Percentiles rank a stretch among this genome's conserved stretches.
Conservation (phyloP, 2,329 filamentous ascomycete genomes). For the Mycosphaerella sp. region DNA sequence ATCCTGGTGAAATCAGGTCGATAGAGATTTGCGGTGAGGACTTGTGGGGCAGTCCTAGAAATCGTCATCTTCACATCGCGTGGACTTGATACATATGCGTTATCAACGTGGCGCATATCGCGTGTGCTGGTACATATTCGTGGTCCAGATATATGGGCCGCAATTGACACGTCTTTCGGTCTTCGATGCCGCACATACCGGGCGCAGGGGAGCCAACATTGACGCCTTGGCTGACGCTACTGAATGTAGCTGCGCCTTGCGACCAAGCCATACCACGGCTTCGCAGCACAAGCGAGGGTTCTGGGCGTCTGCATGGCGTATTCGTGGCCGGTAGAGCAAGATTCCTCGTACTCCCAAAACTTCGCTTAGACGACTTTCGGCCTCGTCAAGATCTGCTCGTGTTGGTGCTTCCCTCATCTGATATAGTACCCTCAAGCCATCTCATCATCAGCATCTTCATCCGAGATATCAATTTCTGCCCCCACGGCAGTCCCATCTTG, state of each 20-base stretch:
- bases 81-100: no score
- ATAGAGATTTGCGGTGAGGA: no score
- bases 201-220: background rate
- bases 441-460: slow-evolving; percentile 21
- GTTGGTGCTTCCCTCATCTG: no score
- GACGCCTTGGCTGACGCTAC: background rate
- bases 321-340: background rate
- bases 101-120: no score
- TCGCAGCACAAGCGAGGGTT: background rate
- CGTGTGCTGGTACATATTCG: no score
- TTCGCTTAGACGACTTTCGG: no score
- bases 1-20: no score
- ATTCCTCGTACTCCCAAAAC: no score
- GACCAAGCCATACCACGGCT: background rate
- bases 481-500: background rate
- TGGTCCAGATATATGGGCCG: no score
- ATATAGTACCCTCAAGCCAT: background rate
- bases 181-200: background rate
- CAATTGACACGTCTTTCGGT: background rate
- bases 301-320: background rate
- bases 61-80: no score
- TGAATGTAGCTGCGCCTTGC: background rate
- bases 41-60: no score
- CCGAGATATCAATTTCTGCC: slow-evolving; percentile 24
- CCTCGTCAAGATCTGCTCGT: no score